phyloP scores from a whole-genome alignment of 306 rosid genomes.

The Cicer yamashitae region DNA sequence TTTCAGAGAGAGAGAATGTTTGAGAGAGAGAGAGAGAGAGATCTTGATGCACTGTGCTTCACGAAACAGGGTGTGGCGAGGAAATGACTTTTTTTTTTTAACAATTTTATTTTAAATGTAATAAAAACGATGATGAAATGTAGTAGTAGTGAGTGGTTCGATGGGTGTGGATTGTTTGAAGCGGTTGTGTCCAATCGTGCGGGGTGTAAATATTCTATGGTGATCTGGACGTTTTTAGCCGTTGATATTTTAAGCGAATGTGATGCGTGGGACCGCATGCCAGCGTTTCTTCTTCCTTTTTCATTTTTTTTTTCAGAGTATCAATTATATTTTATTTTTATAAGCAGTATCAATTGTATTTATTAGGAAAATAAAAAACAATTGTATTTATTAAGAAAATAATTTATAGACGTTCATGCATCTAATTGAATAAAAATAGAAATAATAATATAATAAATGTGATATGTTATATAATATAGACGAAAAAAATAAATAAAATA shows the following conservation, averaged over 20 bases:
- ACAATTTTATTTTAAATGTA: not conserved
- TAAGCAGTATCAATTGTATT: too few relatives aligned
- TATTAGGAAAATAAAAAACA: too few relatives aligned
- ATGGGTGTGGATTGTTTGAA: conserved; percentile 20
- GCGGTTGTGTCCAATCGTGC: conserved; percentile 13
- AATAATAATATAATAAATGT: too few relatives aligned
- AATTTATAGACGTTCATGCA: too few relatives aligned
- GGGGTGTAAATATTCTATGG: not conserved
- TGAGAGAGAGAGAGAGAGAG: conserved; percentile 25
- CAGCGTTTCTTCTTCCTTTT: not conserved
- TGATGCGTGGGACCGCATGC: conserved; percentile 27
- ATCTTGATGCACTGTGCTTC: conserved; percentile 32
- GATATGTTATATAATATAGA: too few relatives aligned
- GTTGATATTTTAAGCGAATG: conserved; percentile 31
- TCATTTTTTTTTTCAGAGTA: too few relatives aligned
- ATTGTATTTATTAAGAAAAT: too few relatives aligned
- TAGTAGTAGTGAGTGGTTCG: not conserved
- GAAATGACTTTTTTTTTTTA: conserved; percentile 39
- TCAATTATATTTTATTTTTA: too few relatives aligned
- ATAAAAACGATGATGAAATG: not conserved
- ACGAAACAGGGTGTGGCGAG: conserved; percentile 43
- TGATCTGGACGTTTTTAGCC: conserved; percentile 33
- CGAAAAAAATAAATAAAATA: too few relatives aligned
- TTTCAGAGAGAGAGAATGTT: conserved; percentile 27
- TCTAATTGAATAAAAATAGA: too few relatives aligned